Evolutionary conservation across 106 monocot species (phyloP).

Genomic region (Phalaenopsis aphrodite): DNA sequence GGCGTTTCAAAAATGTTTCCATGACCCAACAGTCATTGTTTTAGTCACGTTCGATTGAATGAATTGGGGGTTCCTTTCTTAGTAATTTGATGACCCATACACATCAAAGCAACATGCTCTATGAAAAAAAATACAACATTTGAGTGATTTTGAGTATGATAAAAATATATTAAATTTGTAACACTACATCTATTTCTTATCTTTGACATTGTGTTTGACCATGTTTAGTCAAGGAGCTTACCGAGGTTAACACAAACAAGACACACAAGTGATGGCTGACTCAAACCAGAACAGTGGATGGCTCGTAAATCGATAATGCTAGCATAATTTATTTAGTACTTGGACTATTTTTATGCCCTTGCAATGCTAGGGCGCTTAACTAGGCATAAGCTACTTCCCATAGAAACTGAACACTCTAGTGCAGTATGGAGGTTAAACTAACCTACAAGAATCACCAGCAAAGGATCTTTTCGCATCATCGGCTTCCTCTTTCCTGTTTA

Average conservation of each 20-base stretch:
- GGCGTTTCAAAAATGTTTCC: too few species aligned
- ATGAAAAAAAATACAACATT: too few species aligned
- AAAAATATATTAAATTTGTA: too few species aligned
- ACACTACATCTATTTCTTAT: too few species aligned
- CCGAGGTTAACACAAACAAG: not conserved
- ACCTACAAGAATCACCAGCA: slow-evolving; percentile 94
- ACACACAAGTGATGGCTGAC: not conserved
- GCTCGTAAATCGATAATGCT: not conserved
- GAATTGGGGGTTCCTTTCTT: too few species aligned
- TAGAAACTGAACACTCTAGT: not conserved
- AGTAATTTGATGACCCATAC: too few species aligned
- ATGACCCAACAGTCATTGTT: too few species aligned
- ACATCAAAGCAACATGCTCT: too few species aligned
- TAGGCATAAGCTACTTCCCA: not conserved
- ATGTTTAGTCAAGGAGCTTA: too few species aligned
- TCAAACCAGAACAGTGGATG: not conserved
- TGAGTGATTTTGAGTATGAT: too few species aligned
- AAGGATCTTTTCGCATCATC: slow-evolving; percentile 88
- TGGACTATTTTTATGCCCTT: not conserved
- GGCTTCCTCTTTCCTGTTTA: slow-evolving; percentile 93
- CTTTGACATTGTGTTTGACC: too few species aligned
- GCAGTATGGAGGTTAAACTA: not conserved
- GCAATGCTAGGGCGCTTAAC: not conserved
- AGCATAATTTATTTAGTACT: not conserved
- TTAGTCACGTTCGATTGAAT: too few species aligned